phyloP scores from a whole-genome alignment of 257 asterid species.

The Paulownia fortunei region DNA sequence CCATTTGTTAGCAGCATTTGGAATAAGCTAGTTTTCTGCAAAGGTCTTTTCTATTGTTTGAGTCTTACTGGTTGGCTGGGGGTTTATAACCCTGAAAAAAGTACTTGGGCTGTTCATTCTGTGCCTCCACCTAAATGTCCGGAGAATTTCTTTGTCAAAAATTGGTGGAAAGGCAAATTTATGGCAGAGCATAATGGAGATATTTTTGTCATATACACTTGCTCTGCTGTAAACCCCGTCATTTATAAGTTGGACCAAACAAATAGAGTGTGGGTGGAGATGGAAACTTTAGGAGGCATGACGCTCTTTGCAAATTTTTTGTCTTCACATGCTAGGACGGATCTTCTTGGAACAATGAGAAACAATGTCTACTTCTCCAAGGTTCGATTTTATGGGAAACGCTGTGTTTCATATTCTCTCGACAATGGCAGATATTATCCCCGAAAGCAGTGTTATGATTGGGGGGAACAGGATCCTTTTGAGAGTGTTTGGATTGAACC shows the following conservation, averaged over 20 bases:
- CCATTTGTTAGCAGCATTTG: conserved; percentile 84
- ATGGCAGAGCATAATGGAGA: conserved; percentile 90
- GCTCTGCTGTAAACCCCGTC: conserved; percentile 73
- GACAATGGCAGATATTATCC: conserved; percentile 73
- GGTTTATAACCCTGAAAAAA: conserved; percentile 56
- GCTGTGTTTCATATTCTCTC: conserved; percentile 77
- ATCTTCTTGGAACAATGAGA: conserved; percentile 82
- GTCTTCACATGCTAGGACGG: conserved; percentile 75
- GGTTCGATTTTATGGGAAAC: conserved; percentile 80
- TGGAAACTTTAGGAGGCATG: conserved; percentile 65
- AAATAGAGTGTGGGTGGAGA: conserved; percentile 72
- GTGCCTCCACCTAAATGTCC: conserved; percentile 79
- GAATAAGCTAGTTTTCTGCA: conserved; percentile 76
- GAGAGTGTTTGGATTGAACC: conserved; percentile 90
- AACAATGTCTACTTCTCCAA: conserved; percentile 81
- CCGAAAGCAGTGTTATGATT: conserved; percentile 72
- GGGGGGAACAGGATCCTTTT: conserved; percentile 86
- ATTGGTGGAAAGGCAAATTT: conserved; percentile 93
- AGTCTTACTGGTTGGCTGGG: conserved; percentile 83
- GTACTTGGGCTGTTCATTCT: conserved; percentile 69
- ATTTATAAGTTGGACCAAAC: conserved; percentile 68
- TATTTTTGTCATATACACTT: conserved; percentile 73
- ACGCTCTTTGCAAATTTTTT: conserved; percentile 84
- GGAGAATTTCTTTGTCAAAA: conserved; percentile 63
- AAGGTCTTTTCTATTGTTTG: conserved; percentile 76